Evolutionary conservation across 495 filamentous ascomycete species (phyloP).

Genomic region (Penicillium tannophilum): DNA sequence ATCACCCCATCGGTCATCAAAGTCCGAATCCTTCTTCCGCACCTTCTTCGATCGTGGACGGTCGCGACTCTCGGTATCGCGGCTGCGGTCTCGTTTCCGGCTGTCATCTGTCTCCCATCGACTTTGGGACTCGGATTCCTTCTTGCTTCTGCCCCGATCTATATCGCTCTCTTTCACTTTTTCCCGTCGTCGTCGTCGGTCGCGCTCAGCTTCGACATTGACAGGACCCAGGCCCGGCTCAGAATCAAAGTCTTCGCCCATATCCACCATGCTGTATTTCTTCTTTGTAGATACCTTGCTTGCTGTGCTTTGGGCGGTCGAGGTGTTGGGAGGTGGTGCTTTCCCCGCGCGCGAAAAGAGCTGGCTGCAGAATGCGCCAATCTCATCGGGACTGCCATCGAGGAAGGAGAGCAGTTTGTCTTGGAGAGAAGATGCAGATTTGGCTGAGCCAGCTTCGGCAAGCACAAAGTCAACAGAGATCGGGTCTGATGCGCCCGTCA

Average conservation of each 20-base stretch:
- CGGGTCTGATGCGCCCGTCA: conserved; percentile 61
- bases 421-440: conserved; percentile 53
- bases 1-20: conserved; percentile 79
- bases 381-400: conserved; percentile 51
- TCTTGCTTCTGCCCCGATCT: conserved; percentile 29
- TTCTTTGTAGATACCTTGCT: conserved; percentile 50
- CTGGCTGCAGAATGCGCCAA: conserved; percentile 55
- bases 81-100: conserved; percentile 48
- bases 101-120: conserved; percentile 38
- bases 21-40: conserved; percentile 58
- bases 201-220: conserved; percentile 54
- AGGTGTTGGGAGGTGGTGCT: conserved; percentile 21
- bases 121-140: conserved; percentile 23
- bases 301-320: conserved; percentile 10
- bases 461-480: conserved; percentile 65
- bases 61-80: conserved; percentile 46
- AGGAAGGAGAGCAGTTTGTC: conserved; percentile 58
- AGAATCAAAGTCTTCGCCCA: conserved; percentile 68
- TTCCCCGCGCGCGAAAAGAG: conserved; percentile 51
- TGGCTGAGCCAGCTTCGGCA: conserved; percentile 58
- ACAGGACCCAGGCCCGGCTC: conserved; percentile 47
- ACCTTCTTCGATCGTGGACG: conserved; percentile 55
- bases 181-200: conserved; percentile 48
- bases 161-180: conserved; percentile 40
- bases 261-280: conserved; percentile 79